These are phyloP conservation scores for Cochlearia excelsa DNA, from an alignment of 345 rosid genomes.

Conservation along the genomic window DNA sequence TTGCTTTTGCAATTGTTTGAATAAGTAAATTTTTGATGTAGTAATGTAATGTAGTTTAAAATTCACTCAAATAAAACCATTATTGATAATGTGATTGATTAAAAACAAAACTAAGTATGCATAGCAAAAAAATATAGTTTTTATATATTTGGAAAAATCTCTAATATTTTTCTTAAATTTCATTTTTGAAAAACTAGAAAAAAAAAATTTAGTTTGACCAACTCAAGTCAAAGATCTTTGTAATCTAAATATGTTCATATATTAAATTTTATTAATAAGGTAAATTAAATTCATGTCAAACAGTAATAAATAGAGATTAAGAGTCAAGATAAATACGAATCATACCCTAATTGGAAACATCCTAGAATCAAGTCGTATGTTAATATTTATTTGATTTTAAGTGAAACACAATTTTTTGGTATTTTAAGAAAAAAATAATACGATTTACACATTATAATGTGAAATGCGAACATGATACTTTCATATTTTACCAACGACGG, in stretches of 20 bases:
- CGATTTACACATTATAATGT: neutral
- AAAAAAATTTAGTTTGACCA: neutral
- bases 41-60: neutral
- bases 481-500: no score
- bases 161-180: neutral
- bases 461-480: neutral
- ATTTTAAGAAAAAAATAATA: neutral
- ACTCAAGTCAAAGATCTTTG: constrained; percentile 6
- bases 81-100: neutral
- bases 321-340: neutral
- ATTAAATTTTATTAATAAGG: neutral
- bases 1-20: no score
- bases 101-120: neutral
- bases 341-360: neutral
- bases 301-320: neutral
- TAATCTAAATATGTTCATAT: neutral
- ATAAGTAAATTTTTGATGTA: neutral
- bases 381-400: neutral
- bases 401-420: no score
- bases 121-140: neutral
- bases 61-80: neutral
- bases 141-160: no score
- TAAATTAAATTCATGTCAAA: neutral
- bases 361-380: neutral
- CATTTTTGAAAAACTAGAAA: neutral